Evolutionary conservation across 2,329 filamentous ascomycete species (phyloP).

Genomic region (Parascedosporium putredinis): DNA sequence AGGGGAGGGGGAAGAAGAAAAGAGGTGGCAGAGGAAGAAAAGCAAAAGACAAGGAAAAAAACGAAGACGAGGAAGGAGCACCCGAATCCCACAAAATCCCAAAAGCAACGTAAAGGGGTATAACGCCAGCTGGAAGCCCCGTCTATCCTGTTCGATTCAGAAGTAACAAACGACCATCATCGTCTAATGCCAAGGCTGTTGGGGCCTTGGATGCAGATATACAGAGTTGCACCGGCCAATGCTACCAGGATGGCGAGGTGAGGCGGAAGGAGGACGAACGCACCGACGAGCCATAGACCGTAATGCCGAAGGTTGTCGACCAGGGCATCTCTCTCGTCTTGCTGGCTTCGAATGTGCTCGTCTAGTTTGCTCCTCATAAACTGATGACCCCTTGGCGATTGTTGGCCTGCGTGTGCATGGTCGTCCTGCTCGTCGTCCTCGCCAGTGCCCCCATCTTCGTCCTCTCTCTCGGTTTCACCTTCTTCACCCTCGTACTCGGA

Average conservation of each 20-base stretch:
- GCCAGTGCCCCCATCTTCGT: constrained; percentile 17
- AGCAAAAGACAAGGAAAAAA: constrained; percentile 2
- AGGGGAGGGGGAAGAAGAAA: too few relatives aligned
- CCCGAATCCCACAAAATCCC: neutral
- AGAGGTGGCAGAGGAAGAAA: too few relatives aligned
- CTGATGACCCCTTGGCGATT: neutral
- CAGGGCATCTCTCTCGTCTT: constrained; percentile 24
- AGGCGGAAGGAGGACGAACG: constrained; percentile 36
- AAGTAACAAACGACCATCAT: neutral
- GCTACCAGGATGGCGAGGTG: constrained; percentile 27
- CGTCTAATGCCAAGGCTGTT: neutral
- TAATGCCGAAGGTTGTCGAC: constrained; percentile 31
- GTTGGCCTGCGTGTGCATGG: constrained; percentile 6
- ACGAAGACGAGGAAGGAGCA: constrained; percentile 2
- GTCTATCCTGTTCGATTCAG: neutral
- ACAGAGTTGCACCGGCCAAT: constrained; percentile 25
- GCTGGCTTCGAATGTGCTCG: constrained; percentile 15
- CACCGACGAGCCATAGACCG: constrained; percentile 31
- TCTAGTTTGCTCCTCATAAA: constrained; percentile 9
- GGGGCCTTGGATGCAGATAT: constrained; percentile 23
- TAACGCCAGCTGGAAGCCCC: neutral
- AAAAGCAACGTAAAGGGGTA: neutral
- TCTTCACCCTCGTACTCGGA: constrained; percentile 20
- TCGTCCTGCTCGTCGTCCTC: constrained; percentile 17
- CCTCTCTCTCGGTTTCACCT: constrained; percentile 18